Percentiles rank a stretch among this genome's conserved stretches.
Evolutionary conservation across 2,329 filamentous ascomycete genomes (phyloP).

Genomic region (Aspergillus clavatus): DNA sequence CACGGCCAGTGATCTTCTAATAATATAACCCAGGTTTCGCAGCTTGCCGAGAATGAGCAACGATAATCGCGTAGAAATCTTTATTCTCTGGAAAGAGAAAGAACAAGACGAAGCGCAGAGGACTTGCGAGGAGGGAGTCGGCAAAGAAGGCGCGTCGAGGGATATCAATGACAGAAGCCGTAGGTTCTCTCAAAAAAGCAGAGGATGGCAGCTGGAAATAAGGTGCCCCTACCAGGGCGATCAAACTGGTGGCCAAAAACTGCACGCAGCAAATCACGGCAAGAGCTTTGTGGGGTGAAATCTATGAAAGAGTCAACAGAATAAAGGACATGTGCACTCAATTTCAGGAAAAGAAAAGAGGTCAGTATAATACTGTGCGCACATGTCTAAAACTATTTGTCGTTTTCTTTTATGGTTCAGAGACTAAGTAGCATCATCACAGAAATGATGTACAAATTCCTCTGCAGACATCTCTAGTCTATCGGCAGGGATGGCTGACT

Average conservation of each 20-base stretch:
- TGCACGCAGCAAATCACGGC: slow-evolving; percentile 10
- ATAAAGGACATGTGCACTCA: background rate
- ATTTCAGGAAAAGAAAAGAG: background rate
- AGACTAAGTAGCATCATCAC: background rate
- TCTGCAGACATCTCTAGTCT: background rate
- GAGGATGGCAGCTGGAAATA: background rate
- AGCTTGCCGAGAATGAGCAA: background rate
- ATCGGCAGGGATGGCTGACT: background rate
- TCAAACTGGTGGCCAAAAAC: slow-evolving; percentile 1
- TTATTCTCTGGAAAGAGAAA: background rate
- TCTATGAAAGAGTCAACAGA: background rate
- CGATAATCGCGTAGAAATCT: background rate
- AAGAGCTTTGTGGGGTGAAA: slow-evolving; percentile 3
- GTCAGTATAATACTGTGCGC: background rate
- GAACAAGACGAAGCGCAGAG: background rate
- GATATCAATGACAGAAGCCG: background rate
- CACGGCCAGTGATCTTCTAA: slow-evolving; percentile 19
- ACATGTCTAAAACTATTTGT: background rate
- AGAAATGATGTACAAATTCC: background rate
- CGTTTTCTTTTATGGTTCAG: background rate
- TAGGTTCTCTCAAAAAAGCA: background rate
- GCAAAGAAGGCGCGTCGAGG: background rate
- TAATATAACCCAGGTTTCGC: background rate
- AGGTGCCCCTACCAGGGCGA: slow-evolving; percentile 12
- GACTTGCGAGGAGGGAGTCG: background rate